phyloP scores from a whole-genome alignment of 1,284 basidiomycete species.

The Ceratobasidium sp. region DNA sequence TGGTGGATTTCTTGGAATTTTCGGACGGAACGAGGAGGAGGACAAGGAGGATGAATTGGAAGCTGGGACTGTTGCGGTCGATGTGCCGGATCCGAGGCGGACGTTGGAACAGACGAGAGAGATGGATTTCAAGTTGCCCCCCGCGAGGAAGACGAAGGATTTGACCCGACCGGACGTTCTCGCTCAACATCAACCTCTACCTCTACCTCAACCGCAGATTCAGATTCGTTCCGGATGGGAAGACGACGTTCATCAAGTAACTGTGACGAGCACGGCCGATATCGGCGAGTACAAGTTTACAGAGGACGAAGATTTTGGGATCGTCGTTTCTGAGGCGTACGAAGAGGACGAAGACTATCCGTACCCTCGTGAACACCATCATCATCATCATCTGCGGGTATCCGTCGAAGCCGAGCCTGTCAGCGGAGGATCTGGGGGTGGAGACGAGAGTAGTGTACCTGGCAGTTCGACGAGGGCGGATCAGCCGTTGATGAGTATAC shows the following conservation, averaged over 20 bases:
- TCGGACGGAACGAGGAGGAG: background rate
- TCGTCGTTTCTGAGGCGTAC: conserved; percentile 31
- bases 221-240: too few species aligned
- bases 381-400: background rate
- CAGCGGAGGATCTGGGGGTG: background rate
- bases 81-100: background rate
- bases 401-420: background rate
- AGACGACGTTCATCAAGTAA: background rate
- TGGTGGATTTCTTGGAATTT: background rate
- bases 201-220: too few species aligned
- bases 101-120: background rate
- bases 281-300: background rate
- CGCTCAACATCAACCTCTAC: background rate
- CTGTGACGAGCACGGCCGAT: background rate
- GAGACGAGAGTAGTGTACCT: background rate
- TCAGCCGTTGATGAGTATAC: background rate
- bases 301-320: conserved; percentile 41
- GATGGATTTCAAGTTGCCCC: background rate
- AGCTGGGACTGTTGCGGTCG: background rate
- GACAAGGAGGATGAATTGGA: background rate
- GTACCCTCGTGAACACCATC: background rate
- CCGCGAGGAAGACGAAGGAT: conserved; percentile 26
- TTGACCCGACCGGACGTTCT: background rate
- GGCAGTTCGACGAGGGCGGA: background rate
- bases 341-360: conserved; percentile 21